Conservation (phyloP, 805 yeast species). For the Candida michaelii region DNA sequence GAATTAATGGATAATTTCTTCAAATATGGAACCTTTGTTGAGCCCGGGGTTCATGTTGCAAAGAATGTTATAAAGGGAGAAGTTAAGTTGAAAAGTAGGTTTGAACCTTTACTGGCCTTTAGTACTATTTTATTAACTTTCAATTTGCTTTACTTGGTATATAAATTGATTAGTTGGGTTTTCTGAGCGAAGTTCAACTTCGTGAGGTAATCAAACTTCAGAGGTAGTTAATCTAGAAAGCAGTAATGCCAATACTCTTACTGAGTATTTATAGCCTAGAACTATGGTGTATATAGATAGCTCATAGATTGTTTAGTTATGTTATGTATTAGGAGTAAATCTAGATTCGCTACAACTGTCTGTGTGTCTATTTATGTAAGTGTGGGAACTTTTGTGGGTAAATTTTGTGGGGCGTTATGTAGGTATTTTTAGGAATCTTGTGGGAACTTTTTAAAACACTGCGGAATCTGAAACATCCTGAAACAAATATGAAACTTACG, state of each 20-base stretch:
- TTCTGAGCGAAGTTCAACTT: background rate
- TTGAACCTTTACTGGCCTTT: constrained; percentile 15
- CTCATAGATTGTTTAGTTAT: no score
- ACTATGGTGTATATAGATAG: no score
- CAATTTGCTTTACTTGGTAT: constrained; percentile 11
- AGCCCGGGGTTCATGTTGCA: constrained; percentile 13
- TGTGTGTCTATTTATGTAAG: no score
- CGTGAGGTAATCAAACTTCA: no score
- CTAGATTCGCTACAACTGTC: no score
- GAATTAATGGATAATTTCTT: constrained; percentile 61
- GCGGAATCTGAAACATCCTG: constrained; percentile 11
- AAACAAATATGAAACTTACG: constrained; percentile 6
- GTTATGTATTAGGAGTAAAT: no score
- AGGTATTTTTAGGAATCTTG: background rate
- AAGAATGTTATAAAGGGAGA: constrained; percentile 12
- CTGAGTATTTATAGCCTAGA: no score
- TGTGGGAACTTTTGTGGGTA: background rate
- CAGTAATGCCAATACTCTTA: no score
- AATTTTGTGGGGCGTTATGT: background rate
- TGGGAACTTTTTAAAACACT: background rate
- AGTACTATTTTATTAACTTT: constrained; percentile 11
- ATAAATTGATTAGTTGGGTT: background rate
- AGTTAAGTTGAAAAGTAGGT: constrained; percentile 20
- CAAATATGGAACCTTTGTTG: constrained; percentile 51
- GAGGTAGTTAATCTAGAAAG: no score